Percentiles rank a stretch among this genome's conserved stretches.
These are phyloP conservation scores for Takashimella koratensis DNA, from an alignment of 1,284 basidiomycete genomes.

Conservation along the genomic window DNA sequence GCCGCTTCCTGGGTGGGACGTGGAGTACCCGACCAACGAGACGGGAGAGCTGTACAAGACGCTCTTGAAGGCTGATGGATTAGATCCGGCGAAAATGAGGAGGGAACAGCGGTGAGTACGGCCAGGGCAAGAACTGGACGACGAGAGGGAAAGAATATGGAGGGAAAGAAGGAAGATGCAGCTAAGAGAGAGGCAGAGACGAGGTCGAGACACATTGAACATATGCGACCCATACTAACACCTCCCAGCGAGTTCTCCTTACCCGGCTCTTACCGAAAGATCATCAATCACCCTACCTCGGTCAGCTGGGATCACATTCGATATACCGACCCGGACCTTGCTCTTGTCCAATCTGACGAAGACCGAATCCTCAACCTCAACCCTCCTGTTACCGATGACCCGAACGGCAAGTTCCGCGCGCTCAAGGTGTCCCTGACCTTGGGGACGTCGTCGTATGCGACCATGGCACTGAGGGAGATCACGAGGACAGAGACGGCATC, in stretches of 20 bases:
- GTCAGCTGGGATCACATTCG: constrained; percentile 74
- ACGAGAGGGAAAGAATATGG: too few species aligned
- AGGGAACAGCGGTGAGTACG: constrained; percentile 76
- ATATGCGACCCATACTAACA: too few species aligned
- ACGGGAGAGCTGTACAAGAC: constrained; percentile 78
- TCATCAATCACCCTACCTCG: constrained; percentile 77
- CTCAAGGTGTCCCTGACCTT: constrained; percentile 75
- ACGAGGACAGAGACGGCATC: constrained; percentile 89
- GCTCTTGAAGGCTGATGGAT: constrained; percentile 75
- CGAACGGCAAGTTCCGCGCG: constrained; percentile 72
- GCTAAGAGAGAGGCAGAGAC: too few species aligned
- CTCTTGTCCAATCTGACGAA: constrained; percentile 90
- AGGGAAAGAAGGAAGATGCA: too few species aligned
- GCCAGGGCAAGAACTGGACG: not conserved
- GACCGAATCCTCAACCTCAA: constrained; percentile 80
- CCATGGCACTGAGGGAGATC: constrained; percentile 90
- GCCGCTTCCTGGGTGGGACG: constrained; percentile 89
- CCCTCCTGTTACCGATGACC: constrained; percentile 55
- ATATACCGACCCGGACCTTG: constrained; percentile 89
- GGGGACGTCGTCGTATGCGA: constrained; percentile 86
- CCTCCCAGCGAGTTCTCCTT: constrained; percentile 76
- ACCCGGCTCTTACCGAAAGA: constrained; percentile 86
- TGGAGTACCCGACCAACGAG: constrained; percentile 77
- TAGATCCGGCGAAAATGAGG: constrained; percentile 81
- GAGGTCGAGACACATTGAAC: too few species aligned